Evolutionary conservation across 768 basidiomycete genomes (phyloP), one percentile per base, ranked within the genome.

Genomic region (Trametes cubensis): DNA sequence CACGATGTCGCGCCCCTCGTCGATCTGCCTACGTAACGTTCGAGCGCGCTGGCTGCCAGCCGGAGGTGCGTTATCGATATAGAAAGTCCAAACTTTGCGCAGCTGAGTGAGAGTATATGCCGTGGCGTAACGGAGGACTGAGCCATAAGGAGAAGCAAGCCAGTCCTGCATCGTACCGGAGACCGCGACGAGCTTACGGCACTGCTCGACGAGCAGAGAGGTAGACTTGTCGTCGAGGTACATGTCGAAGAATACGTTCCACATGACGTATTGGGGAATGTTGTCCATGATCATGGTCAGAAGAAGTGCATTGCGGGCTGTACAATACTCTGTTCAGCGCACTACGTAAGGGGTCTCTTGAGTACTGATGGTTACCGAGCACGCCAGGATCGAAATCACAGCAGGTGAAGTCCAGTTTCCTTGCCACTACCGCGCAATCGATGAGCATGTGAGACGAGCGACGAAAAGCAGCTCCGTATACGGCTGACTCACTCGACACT

Each of bases 71-170:
- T 56, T 21, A 42, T 70, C 60, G 23, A 64, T 55, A 59, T 77
- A 77, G 25, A 69, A 66, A 55, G 41, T n/a, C 62, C 66, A 65
- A n/a, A 52, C 44, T 4, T 64, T 64, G 18, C 51, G 67, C 1
- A 65, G 18, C 20, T 66, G 58, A 6, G 4, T 11, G 21, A 62
- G 50, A 6, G 66, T 61, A 34, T 61, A 49, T 11, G 13, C 60
- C 18, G 55, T 55, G 8, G 53, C 46, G 17, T 60, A 52, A 10
- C 48, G 54, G 18, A 64, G 14, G 15, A 23, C 34, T 1, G n/a
- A 11, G 10, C 48, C 47, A 26, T 64, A 68, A 23, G 42, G 53
- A 10, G 60, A 64, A 6, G 38, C 21, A 1, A n/a, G 26, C 67
- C 67, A 69, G 21, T 23, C 28, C 2, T 66, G 20, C 5, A 64